These are phyloP conservation scores for Tylopilus balloui DNA, from an alignment of 768 basidiomycete genomes.

Conservation along the genomic window DNA sequence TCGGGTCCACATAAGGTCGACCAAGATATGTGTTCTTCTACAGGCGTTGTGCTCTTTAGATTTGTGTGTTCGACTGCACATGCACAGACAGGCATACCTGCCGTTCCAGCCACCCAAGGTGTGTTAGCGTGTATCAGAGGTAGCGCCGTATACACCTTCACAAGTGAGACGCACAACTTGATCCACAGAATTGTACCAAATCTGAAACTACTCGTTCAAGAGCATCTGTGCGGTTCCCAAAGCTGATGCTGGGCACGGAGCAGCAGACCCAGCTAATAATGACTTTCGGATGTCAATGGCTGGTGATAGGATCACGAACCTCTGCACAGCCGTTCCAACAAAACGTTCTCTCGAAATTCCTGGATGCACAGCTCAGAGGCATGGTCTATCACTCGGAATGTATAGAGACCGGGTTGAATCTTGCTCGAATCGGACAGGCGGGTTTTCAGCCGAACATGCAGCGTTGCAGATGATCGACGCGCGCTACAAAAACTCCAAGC, in stretches of 20 bases:
- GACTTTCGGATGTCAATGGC: background rate
- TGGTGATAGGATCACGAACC: background rate
- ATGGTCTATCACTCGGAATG: background rate
- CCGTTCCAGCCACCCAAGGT: background rate
- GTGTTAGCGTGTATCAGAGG: background rate
- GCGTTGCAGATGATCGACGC: conserved; percentile 5
- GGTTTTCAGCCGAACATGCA: background rate
- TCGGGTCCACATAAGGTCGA: no score
- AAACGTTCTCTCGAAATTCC: background rate
- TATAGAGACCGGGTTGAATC: no score
- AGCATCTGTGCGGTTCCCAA: background rate
- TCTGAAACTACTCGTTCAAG: background rate
- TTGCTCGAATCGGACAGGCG: background rate
- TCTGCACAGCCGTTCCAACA: background rate
- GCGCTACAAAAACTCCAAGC: conserved; percentile 65
- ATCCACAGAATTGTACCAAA: background rate
- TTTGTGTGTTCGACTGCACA: background rate
- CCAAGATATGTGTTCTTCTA: no score
- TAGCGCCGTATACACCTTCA: no score
- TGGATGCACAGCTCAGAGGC: background rate
- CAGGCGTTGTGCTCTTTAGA: no score
- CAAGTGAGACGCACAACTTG: background rate
- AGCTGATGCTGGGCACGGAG: background rate
- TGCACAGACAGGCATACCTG: background rate
- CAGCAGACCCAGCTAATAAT: background rate